Evolutionary conservation across 2,329 filamentous ascomycete genomes (phyloP).

Genomic region (Sarocladium kiliense): DNA sequence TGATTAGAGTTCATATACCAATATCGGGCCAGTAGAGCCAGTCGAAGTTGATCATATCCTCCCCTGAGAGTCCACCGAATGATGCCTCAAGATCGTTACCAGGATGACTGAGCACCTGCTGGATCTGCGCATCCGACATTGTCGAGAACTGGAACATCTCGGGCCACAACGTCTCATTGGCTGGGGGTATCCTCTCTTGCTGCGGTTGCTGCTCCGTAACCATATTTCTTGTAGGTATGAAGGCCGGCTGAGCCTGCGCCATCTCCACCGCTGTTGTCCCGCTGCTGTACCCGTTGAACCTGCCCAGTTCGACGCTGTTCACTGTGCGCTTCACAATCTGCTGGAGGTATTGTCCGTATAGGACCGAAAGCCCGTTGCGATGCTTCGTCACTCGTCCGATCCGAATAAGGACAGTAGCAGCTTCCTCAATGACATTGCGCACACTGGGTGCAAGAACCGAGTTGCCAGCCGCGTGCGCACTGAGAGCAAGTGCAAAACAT

Average conservation of each 20-base stretch:
- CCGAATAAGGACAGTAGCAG: slow-evolving; percentile 62
- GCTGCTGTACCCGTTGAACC: slow-evolving; percentile 12
- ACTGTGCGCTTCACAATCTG: slow-evolving; percentile 36
- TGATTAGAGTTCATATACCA: slow-evolving; percentile 21
- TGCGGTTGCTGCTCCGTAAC: slow-evolving; percentile 11
- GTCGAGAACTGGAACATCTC: slow-evolving; percentile 58
- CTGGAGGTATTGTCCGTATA: slow-evolving; percentile 42
- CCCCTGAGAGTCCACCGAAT: slow-evolving; percentile 51
- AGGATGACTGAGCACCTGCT: slow-evolving; percentile 59
- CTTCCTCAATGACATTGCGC: slow-evolving; percentile 60
- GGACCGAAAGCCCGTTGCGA: slow-evolving; percentile 57
- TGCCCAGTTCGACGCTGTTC: slow-evolving; percentile 12
- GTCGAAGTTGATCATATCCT: slow-evolving; percentile 54
- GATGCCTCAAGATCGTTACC: slow-evolving; percentile 47
- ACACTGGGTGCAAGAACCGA: slow-evolving; percentile 59
- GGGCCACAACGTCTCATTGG: slow-evolving; percentile 28
- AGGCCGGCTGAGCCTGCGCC: slow-evolving; percentile 9
- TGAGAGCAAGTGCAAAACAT: slow-evolving; percentile 62
- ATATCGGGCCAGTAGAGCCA: slow-evolving; percentile 50
- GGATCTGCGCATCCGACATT: slow-evolving; percentile 66
- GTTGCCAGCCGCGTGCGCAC: slow-evolving; percentile 50
- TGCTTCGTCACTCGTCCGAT: slow-evolving; percentile 63
- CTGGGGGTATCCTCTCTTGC: neutral
- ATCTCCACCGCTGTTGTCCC: slow-evolving; percentile 3
- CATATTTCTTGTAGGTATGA: slow-evolving; percentile 8